phyloP scores from a whole-genome alignment of 164 flowering plant species.

The Amborella trichopoda region DNA sequence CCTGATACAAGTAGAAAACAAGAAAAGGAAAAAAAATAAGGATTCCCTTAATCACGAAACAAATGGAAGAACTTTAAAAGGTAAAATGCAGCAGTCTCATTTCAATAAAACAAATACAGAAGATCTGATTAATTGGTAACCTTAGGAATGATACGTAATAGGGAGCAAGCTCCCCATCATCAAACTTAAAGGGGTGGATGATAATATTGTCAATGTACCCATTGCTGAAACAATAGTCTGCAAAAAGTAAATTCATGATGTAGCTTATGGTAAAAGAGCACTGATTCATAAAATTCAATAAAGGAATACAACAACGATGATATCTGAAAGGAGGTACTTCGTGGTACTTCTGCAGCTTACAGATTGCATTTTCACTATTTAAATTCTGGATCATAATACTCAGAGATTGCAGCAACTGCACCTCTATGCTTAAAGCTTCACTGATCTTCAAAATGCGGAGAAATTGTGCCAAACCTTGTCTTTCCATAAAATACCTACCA shows the following conservation, averaged over 20 bases:
- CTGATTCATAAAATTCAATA: no score
- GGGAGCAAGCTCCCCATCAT: slow-evolving; percentile 42
- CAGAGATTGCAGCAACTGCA: slow-evolving; percentile 46
- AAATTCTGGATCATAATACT: slow-evolving; percentile 68
- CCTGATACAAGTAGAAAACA: slow-evolving; percentile 21
- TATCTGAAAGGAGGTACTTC: no score
- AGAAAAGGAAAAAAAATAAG: no score
- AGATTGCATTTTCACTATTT: slow-evolving; percentile 49
- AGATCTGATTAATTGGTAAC: no score
- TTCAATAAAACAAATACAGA: no score
- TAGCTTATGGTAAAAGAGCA: neutral
- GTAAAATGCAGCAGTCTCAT: no score
- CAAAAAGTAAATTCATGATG: slow-evolving; percentile 14
- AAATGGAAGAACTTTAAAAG: no score
- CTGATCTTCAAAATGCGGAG: slow-evolving; percentile 44
- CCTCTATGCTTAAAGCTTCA: slow-evolving; percentile 38
- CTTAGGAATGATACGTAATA: slow-evolving; percentile 56
- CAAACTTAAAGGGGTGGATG: slow-evolving; percentile 33
- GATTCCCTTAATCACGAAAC: no score
- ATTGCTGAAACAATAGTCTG: slow-evolving; percentile 70
- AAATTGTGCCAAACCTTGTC: slow-evolving; percentile 55
- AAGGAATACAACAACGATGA: no score
- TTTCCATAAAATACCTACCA: slow-evolving; percentile 61
- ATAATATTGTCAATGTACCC: slow-evolving; percentile 50
- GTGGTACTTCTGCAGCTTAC: slow-evolving; percentile 36